Evolutionary conservation across 2,329 filamentous ascomycete species (phyloP), one percentile per base, ranked within the genome.

Genomic region (Trematosphaeria pertusa): DNA sequence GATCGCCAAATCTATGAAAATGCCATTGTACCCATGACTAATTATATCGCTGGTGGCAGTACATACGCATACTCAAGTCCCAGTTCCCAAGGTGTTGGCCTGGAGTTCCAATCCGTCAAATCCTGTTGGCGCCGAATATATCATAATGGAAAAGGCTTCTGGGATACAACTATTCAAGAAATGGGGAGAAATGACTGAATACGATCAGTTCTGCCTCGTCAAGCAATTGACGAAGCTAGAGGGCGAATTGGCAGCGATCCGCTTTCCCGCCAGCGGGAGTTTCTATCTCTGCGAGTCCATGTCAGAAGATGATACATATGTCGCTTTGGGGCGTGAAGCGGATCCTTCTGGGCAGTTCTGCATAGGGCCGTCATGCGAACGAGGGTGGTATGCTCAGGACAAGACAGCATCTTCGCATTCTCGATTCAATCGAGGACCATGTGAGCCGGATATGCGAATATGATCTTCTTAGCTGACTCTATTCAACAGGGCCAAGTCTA

Each of bases 61-160:
- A 34, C 37, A 46, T 37, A 33, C 55, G 24, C 56, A 50, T 43
- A 59, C 54, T 48, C 32, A 17, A 44, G 55, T 56, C 40, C 65
- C 64, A 0, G 65, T 67, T 20, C 55, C 62, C 2, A 57, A 58
- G 43, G 61, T 70, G 15, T 35, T 65, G 31, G 56, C 57, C 2
- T 71, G 61, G 63, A 57, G 46, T 40, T 51, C 52, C 7, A 55
- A 66, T 19, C 1, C 50, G 8, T 55, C 54, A 7, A 71, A 70
- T 19, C 58, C 62, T 12, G 53, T 72, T 9, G 64, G 68, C 4
- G 52, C 54, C 1, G 70, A 73, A 50, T 72, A 69, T 36, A 71
- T 72, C 18, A 46, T 73, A 6, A 69, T 71, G 64, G 66, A 71
- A 39, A 69, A 65, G 32, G 59, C 57, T n/a, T 5, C 28, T 7